Base-by-base conservation (phyloP, 768 basidiomycete species). In the Chalciporus pseudorubinellus region DNA sequence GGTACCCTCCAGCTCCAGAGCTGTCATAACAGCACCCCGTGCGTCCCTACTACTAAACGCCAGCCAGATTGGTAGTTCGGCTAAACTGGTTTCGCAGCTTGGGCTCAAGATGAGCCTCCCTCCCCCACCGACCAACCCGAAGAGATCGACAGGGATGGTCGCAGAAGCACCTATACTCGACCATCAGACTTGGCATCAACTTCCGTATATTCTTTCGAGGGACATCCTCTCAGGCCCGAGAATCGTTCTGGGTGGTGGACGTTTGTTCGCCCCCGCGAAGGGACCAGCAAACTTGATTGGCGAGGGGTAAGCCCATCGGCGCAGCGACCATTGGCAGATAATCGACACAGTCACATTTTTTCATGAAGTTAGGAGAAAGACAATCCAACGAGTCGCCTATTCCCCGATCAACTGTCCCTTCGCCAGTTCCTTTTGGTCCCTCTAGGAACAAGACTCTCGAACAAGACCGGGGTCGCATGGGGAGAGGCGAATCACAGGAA, bases 81-180 rank as follows among this genome's bases (percentile, higher is more conserved):
- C 55, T 51, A 41, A 57, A 44, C 20, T 10, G 39, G 48, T 48
- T 1, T 29, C 43, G 12, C 47, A 92, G 89, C 90, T 44, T 92
- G 89, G 89, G 90, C 89, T 4, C 76, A 80, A 58, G 85, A 92
- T 64, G 90, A 92, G 62, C 88, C 88, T 4, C 87, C 87, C 4
- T 89, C 88, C 0, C 87, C 88, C 1, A 78, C 72, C 3, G 77
- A 77, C 39, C 59, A 66, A 28, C 63, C 63, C 39, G 77, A 82
- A 43, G 75, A 74, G 26, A 57, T 61, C 6, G 62, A 56, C 31
- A 60, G 59, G 53, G 61, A 64, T 67, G 57, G 56, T 43, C 58
- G 64, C 19, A 59, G 63, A 51, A 70, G 65, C 39, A 59, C 63
- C 48, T 74, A 77, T 29, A 63, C 73, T 34, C 76, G 75, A 13